Conservation (phyloP, 2,329 filamentous ascomycete genomes). For the Bipolaris zeicola region DNA sequence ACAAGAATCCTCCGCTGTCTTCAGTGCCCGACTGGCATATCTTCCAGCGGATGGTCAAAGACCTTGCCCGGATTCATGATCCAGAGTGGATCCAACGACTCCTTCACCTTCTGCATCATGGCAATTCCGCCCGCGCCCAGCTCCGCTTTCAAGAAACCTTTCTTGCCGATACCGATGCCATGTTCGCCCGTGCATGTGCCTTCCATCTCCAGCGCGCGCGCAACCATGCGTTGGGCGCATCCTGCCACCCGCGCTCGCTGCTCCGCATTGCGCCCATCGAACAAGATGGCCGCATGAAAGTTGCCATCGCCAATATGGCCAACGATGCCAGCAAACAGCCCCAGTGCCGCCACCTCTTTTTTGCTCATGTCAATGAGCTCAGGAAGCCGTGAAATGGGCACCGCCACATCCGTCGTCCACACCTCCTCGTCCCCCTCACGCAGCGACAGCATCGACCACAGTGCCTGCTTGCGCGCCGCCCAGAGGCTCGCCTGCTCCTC, state of each 20-base stretch:
- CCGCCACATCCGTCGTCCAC: constrained; percentile 82
- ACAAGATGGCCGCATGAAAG: constrained; percentile 71
- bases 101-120: constrained; percentile 84
- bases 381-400: constrained; percentile 73
- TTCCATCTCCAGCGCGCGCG: constrained; percentile 81
- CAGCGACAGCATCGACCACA: constrained; percentile 74
- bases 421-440: constrained; percentile 64
- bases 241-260: constrained; percentile 66
- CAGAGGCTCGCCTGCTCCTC: constrained; percentile 73
- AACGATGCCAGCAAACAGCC: constrained; percentile 67
- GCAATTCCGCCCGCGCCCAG: constrained; percentile 76
- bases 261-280: constrained; percentile 47
- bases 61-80: constrained; percentile 69
- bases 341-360: constrained; percentile 65
- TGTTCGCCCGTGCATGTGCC: constrained; percentile 87
- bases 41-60: background rate
- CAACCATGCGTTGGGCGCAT: constrained; percentile 79
- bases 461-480: constrained; percentile 75
- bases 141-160: constrained; percentile 81
- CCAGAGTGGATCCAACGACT: constrained; percentile 76
- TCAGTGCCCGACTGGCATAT: background rate
- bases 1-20: no score
- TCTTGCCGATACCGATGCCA: constrained; percentile 81
- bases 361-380: constrained; percentile 80
- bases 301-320: constrained; percentile 78